Base-by-base conservation (phyloP, 495 filamentous ascomycete species). In the Trichoderma erinaceum region DNA sequence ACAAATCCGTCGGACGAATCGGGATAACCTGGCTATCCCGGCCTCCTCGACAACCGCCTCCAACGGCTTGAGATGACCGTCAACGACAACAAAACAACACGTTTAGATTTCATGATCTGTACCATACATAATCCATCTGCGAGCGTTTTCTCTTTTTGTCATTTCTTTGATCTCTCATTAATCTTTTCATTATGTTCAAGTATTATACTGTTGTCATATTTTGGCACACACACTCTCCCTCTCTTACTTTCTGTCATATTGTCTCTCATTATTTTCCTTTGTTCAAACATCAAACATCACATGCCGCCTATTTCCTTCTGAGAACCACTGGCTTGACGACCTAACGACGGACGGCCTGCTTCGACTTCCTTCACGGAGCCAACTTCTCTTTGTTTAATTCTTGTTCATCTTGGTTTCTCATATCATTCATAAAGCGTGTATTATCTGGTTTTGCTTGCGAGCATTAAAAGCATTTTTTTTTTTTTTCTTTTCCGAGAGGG, bases 1-100 rank as follows among this genome's bases (percentile, higher is more conserved):
- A 67, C 78, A 74, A 67, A 75, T 77, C 65, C 75, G 81, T 41
- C 56, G 58, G 13, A 63, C 70, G 15, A 68, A 73, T 50, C 79
- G 80, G 63, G 75, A 76, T 15, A 79, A 73, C 44, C 73, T 72
- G 41, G 78, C 80, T 63, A 70, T 78, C 23, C 74, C 69, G 41
- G 35, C 71, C 13, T 68, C 68, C 16, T 38, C 67, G 43, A 67
- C 69, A 29, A 67, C 69, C 25, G 46, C 64, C n/a, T 56, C 25
- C 18, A 70, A 70, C 68, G 67, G 68, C 63, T 73, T 75, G 63
- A 70, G 74, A 70, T 75, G 67, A 75, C 12, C 46, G 56, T 38
- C 21, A 67, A 58, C 68, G 61, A 41, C 23, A 25, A 25, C 3
- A 63, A 15, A 44, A 41, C 23, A 25, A 25, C 10, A 63, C 27